Conservation (phyloP, 2,329 filamentous ascomycete species). For the Alternaria consortialis region DNA sequence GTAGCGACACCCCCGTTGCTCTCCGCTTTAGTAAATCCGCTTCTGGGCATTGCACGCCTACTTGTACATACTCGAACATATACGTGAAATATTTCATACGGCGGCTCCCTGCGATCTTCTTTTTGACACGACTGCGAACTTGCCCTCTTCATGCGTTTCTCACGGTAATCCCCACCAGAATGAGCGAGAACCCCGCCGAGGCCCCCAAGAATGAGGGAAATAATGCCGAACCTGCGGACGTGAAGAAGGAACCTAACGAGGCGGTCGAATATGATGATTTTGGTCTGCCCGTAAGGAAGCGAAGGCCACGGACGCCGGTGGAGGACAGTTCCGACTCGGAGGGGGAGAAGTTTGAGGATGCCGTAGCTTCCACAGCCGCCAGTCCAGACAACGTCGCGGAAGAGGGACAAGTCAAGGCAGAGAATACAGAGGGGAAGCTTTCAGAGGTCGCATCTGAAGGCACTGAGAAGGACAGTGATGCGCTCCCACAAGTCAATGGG, state of each 20-base stretch:
- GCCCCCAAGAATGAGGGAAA: conserved; percentile 38
- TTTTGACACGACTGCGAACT: conserved; percentile 4
- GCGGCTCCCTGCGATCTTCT: not conserved
- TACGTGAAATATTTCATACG: not conserved
- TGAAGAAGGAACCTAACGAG: conserved; percentile 18
- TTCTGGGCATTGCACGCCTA: conserved; percentile 17
- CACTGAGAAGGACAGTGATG: conserved; percentile 17
- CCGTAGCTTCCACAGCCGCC: conserved; percentile 32
- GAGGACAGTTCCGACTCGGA: conserved; percentile 39
- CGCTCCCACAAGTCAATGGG: conserved; percentile 24
- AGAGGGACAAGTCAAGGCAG: conserved; percentile 19
- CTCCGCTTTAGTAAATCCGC: conserved; percentile 26
- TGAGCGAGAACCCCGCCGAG: conserved; percentile 41
- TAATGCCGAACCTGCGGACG: conserved; percentile 20
- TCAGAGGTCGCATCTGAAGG: conserved; percentile 13
- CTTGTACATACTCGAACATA: conserved; percentile 19
- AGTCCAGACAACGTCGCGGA: conserved; percentile 38
- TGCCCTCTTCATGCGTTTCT: conserved; percentile 21
- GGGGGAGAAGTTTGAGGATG: conserved; percentile 42
- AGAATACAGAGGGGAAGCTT: conserved; percentile 11
- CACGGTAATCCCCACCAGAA: conserved; percentile 32
- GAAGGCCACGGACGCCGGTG: conserved; percentile 38
- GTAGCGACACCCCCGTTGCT: conserved; percentile 24
- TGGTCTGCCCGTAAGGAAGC: conserved; percentile 70
- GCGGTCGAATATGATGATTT: conserved; percentile 72